These are phyloP conservation scores for Otatea glauca DNA, from an alignment of 176 grass and related monocot species.

Conservation along the genomic window DNA sequence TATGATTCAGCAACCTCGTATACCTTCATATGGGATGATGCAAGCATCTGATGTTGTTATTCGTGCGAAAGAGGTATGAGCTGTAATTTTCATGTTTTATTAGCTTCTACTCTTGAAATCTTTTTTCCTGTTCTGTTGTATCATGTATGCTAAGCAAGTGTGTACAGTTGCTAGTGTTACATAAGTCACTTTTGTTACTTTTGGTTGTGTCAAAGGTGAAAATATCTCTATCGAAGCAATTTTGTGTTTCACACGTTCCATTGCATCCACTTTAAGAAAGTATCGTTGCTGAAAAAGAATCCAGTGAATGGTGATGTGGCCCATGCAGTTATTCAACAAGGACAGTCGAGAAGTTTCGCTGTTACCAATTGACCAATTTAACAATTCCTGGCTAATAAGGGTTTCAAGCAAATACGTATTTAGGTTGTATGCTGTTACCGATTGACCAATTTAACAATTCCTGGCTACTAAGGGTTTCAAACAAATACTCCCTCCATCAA, in stretches of 20 bases:
- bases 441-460: too few species aligned
- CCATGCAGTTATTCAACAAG: neutral
- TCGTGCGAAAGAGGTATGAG: slow-evolving; percentile 82
- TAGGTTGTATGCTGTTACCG: too few species aligned
- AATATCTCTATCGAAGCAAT: neutral
- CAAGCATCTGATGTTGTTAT: slow-evolving; percentile 85
- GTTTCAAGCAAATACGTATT: too few species aligned
- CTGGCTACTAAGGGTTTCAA: too few species aligned
- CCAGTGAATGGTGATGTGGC: neutral
- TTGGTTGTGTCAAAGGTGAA: neutral
- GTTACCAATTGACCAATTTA: too few species aligned
- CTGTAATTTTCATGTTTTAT: slow-evolving; percentile 23
- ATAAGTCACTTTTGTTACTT: slow-evolving; percentile 1
- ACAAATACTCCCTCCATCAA: too few species aligned
- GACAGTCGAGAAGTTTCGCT: neutral
- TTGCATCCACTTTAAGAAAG: slow-evolving; percentile 21
- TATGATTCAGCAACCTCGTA: slow-evolving; percentile 88
- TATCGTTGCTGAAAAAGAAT: neutral
- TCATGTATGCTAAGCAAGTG: slow-evolving; percentile 31
- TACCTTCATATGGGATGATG: slow-evolving; percentile 87
- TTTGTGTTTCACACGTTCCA: neutral
- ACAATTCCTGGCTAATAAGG: too few species aligned
- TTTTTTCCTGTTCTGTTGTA: neutral
- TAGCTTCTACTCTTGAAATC: slow-evolving; percentile 5
- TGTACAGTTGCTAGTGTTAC: slow-evolving; percentile 2